Percentiles rank a stretch among this genome's conserved stretches.
Evolutionary conservation across 495 filamentous ascomycete genomes (phyloP).

Genomic region (Lophiostoma macrostomum): DNA sequence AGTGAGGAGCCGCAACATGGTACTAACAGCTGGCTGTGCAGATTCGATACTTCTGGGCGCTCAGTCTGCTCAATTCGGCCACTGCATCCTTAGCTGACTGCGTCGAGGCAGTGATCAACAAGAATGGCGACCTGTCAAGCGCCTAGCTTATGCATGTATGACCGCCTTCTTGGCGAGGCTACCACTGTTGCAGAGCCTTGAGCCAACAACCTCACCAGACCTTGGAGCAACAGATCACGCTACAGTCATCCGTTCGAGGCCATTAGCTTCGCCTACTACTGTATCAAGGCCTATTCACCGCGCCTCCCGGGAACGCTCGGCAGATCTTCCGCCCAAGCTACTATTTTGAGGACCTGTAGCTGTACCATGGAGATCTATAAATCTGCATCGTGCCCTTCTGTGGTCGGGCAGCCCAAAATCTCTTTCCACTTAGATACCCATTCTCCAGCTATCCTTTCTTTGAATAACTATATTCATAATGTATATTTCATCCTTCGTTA

Average conservation of each 20-base stretch:
- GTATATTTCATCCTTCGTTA: constrained; percentile 27
- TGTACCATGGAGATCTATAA: too few relatives aligned
- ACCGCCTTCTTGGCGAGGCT: constrained; percentile 8
- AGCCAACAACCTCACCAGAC: neutral
- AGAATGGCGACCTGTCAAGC: constrained; percentile 16
- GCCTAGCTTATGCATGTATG: constrained; percentile 8
- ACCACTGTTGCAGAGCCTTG: neutral
- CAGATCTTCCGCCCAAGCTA: too few relatives aligned
- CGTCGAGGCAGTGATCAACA: constrained; percentile 6
- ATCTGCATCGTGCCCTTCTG: too few relatives aligned
- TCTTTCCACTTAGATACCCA: too few relatives aligned
- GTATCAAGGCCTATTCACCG: too few relatives aligned
- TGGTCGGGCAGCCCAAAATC: too few relatives aligned
- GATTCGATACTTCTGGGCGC: constrained; percentile 12
- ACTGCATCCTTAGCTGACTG: neutral
- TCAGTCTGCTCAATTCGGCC: constrained; percentile 1
- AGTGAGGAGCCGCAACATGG: neutral
- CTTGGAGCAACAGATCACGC: neutral
- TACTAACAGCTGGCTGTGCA: constrained; percentile 2
- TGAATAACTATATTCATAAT: constrained; percentile 6
- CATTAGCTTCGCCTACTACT: too few relatives aligned
- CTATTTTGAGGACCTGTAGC: too few relatives aligned
- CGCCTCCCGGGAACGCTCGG: too few relatives aligned
- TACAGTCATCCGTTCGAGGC: neutral
- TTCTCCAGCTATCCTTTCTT: neutral